A percentile compares a stretch with the other conserved stretches of the same genome.
phyloP scores from a whole-genome alignment of 768 basidiomycete genomes.

The Chalciporus piperatus region DNA sequence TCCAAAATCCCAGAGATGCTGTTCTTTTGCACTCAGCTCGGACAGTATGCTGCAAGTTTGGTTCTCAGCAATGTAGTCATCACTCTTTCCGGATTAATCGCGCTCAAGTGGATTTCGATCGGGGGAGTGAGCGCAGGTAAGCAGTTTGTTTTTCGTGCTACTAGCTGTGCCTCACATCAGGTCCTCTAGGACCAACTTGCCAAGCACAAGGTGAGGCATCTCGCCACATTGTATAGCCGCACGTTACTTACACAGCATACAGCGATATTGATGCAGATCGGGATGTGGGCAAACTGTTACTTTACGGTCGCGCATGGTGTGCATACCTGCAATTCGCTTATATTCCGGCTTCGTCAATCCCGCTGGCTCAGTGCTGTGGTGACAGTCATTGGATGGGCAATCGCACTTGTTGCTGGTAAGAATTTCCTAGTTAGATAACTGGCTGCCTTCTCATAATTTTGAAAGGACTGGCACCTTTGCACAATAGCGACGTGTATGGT shows the following conservation, averaged over 20 bases:
- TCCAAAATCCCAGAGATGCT: constrained; percentile 42
- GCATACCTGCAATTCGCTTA: constrained; percentile 67
- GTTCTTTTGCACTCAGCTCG: constrained; percentile 72
- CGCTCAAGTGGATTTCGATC: constrained; percentile 45
- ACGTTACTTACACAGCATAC: not conserved
- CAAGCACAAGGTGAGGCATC: constrained; percentile 52
- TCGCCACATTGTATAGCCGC: not conserved
- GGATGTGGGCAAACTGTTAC: constrained; percentile 57
- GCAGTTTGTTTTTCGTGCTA: constrained; percentile 5
- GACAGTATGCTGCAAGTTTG: constrained; percentile 64
- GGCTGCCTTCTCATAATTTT: constrained; percentile 1
- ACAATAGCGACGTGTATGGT: constrained; percentile 47
- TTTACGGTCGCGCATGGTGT: constrained; percentile 64
- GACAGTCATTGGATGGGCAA: constrained; percentile 53
- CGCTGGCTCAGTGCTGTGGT: constrained; percentile 42
- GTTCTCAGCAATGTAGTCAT: constrained; percentile 57
- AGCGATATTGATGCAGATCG: constrained; percentile 62
- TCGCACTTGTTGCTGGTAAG: constrained; percentile 50
- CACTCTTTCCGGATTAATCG: constrained; percentile 52
- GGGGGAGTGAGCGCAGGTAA: constrained; percentile 49
- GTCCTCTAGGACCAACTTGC: constrained; percentile 45
- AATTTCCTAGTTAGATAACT: not conserved
- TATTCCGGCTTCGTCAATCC: constrained; percentile 53
- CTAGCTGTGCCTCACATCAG: constrained; percentile 1
- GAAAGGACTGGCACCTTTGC: constrained; percentile 36